Evolutionary conservation across 148 eudicot genomes (phyloP).

Genomic region (Rhododendron mucronatum): DNA sequence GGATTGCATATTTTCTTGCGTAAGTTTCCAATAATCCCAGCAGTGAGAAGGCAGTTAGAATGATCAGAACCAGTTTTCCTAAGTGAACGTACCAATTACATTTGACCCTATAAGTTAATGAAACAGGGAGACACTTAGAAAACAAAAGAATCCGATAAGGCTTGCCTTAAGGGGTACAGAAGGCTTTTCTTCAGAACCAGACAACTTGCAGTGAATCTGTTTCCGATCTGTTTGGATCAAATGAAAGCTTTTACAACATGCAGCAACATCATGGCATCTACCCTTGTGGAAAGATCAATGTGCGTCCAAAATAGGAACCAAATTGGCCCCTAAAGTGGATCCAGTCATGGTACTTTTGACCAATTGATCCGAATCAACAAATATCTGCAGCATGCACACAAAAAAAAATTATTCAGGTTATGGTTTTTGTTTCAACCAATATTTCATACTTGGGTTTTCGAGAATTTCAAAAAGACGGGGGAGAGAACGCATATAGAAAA

Average conservation of each 20-base stretch:
- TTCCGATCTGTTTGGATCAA: not conserved
- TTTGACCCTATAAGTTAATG: not conserved
- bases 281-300: not conserved
- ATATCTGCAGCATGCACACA: constrained; percentile 38
- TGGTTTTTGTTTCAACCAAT: not conserved
- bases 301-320: not conserved
- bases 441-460: not conserved
- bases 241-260: no score
- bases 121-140: not conserved
- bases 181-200: not conserved
- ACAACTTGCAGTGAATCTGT: not conserved
- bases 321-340: not conserved
- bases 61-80: not conserved
- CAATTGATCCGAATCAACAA: constrained; percentile 48
- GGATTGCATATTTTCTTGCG: not conserved
- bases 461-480: not conserved
- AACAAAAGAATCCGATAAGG: not conserved
- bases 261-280: not conserved
- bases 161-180: not conserved
- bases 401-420: not conserved
- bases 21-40: not conserved
- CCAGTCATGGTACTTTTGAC: not conserved
- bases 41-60: not conserved
- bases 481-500: not conserved
- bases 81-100: not conserved